Evolutionary conservation across 441 rosid genomes (phyloP).

Genomic region (Populus trichocarpa): DNA sequence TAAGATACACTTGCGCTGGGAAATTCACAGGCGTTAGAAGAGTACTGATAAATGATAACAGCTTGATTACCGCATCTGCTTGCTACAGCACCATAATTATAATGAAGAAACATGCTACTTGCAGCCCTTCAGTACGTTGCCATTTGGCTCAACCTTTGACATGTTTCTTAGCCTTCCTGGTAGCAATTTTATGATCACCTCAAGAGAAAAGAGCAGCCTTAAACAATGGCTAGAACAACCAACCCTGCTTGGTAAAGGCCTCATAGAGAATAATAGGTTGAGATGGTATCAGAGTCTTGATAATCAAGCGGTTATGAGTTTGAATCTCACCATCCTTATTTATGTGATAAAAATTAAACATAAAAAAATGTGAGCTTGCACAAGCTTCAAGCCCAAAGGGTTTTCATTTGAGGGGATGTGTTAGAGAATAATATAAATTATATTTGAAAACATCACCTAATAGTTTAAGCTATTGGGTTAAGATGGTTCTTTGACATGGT

Average conservation of each 20-base stretch:
- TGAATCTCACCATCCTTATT: accelerated
- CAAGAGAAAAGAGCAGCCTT: background rate
- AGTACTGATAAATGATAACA: background rate
- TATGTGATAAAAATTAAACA: no score
- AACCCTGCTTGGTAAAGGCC: background rate
- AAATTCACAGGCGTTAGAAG: background rate
- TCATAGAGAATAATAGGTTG: no score
- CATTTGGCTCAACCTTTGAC: background rate
- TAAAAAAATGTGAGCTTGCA: accelerated
- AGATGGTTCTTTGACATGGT: no score
- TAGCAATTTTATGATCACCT: background rate
- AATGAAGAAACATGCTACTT: background rate
- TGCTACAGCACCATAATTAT: background rate
- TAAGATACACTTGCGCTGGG: background rate
- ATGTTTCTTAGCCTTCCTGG: background rate
- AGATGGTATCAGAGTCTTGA: accelerated
- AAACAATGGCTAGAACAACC: background rate
- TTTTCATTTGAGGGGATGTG: accelerated
- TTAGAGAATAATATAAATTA: no score
- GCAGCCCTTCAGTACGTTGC: background rate
- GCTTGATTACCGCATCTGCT: background rate
- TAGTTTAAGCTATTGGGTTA: accelerated
- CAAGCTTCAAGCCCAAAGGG: accelerated
- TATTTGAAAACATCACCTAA: accelerated
- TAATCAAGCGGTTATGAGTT: accelerated